Percentiles rank a stretch among this genome's conserved stretches.
phyloP scores from a whole-genome alignment of 2,329 filamentous ascomycete genomes.

The Aspergillus fischeri region DNA sequence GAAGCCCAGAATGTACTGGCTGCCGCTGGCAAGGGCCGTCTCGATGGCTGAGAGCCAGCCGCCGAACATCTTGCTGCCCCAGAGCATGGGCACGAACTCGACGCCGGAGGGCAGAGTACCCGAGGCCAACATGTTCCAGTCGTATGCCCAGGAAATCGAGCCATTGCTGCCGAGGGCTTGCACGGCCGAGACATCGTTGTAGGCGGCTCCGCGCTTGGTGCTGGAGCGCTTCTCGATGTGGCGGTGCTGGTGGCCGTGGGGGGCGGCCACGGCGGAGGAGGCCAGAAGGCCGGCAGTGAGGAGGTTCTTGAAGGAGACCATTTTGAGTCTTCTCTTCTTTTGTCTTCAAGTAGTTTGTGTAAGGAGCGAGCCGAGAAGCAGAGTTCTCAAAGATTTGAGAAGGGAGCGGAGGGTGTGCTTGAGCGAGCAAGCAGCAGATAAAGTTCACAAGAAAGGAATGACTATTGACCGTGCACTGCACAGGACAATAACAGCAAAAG shows the following conservation, averaged over 20 bases:
- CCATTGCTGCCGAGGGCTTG: slow-evolving; percentile 27
- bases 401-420: background rate
- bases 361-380: slow-evolving; percentile 15
- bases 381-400: slow-evolving; percentile 16
- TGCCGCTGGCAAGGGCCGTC: slow-evolving; percentile 31
- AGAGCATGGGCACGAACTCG: slow-evolving; percentile 46
- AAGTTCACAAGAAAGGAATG: slow-evolving; percentile 19
- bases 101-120: slow-evolving; percentile 30
- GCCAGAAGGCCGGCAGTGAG: slow-evolving; percentile 33
- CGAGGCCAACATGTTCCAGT: slow-evolving; percentile 36
- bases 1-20: slow-evolving; percentile 40
- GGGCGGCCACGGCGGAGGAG: slow-evolving; percentile 30
- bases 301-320: slow-evolving; percentile 37
- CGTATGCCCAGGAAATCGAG: slow-evolving; percentile 42
- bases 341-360: slow-evolving; percentile 10
- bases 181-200: slow-evolving; percentile 37
- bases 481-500: slow-evolving; percentile 20
- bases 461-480: slow-evolving; percentile 31
- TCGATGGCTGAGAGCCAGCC: slow-evolving; percentile 34
- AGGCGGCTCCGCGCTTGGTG: slow-evolving; percentile 32
- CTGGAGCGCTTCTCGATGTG: slow-evolving; percentile 16
- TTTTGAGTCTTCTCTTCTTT: slow-evolving; percentile 24
- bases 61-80: slow-evolving; percentile 36
- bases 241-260: slow-evolving; percentile 14
- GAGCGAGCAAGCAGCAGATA: background rate